phyloP scores from a whole-genome alignment of 306 rosid species.

The Prosopis cineraria region DNA sequence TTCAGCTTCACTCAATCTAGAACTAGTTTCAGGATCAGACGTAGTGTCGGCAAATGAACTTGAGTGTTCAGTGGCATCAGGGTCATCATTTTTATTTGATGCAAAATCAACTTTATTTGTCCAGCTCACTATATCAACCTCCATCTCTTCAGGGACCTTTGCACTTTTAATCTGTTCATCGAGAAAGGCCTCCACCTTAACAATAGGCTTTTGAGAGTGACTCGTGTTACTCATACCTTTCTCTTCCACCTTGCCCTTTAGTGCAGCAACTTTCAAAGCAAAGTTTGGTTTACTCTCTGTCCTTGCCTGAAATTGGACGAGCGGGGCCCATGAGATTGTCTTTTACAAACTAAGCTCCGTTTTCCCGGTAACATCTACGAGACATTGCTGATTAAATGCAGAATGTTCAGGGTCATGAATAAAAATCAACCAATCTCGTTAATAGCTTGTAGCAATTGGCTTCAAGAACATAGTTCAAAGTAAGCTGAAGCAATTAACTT shows the following conservation, averaged over 20 bases:
- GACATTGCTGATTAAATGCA: conserved; percentile 30
- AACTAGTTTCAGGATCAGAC: conserved; percentile 55
- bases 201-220: conserved; percentile 34
- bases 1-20: conserved; percentile 74
- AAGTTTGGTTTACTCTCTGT: conserved; percentile 41
- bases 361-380: conserved; percentile 7
- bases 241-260: conserved; percentile 37
- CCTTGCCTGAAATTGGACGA: conserved; percentile 35
- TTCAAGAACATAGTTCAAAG: conserved; percentile 6
- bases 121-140: conserved; percentile 65
- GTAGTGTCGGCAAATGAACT: conserved; percentile 75
- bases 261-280: conserved; percentile 29
- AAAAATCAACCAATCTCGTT: conserved; percentile 1
- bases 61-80: conserved; percentile 88
- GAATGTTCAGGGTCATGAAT: conserved; percentile 24
- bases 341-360: conserved; percentile 30
- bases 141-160: conserved; percentile 48
- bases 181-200: conserved; percentile 51
- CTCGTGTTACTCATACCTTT: conserved; percentile 42
- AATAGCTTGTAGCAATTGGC: background rate
- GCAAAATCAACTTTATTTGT: conserved; percentile 50
- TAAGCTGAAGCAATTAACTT: background rate
- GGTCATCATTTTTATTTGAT: conserved; percentile 59
- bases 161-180: conserved; percentile 42
- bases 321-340: conserved; percentile 41